These are phyloP conservation scores for Purpureocillium lavendulum DNA, from an alignment of 2,329 filamentous ascomycete genomes.

Conservation along the genomic window DNA sequence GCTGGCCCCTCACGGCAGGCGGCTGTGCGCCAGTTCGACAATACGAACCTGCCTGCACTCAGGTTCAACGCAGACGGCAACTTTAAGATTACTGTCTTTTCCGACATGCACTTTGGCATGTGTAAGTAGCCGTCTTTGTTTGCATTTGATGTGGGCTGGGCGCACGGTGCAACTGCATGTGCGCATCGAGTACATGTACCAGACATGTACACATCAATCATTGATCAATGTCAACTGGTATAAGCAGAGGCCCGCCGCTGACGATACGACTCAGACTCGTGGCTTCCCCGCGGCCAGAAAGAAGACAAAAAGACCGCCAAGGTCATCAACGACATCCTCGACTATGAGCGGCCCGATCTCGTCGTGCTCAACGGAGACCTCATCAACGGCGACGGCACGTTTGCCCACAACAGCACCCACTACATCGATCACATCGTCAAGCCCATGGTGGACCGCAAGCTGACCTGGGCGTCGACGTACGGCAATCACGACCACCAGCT, in stretches of 20 bases:
- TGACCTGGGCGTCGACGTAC: slow-evolving; percentile 61
- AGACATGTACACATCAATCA: no score
- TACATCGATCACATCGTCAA: slow-evolving; percentile 52
- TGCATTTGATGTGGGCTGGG: neutral
- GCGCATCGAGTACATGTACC: no score
- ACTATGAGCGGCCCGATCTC: slow-evolving; percentile 47
- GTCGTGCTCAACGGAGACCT: slow-evolving; percentile 66
- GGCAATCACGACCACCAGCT: slow-evolving; percentile 61
- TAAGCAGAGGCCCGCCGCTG: no score
- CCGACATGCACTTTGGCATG: slow-evolving; percentile 66
- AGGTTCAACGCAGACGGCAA: slow-evolving; percentile 33
- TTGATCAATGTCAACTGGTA: neutral
- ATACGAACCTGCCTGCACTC: slow-evolving; percentile 2
- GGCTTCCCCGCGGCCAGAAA: slow-evolving; percentile 24
- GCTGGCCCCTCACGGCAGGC: no score
- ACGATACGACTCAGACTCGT: slow-evolving; percentile 34
- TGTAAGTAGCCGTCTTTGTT: slow-evolving; percentile 32
- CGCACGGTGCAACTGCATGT: no score
- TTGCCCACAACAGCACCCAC: slow-evolving; percentile 40
- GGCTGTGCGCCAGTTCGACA: no score
- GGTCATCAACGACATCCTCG: slow-evolving; percentile 51
- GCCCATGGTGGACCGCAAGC: slow-evolving; percentile 44
- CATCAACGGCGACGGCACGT: slow-evolving; percentile 59
- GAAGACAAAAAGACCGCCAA: slow-evolving; percentile 48
- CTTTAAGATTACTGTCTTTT: slow-evolving; percentile 52